Percentiles rank a stretch among this genome's conserved stretches.
phyloP scores from a whole-genome alignment of 352 stramenopile species.

The Pythium dissotocum region DNA sequence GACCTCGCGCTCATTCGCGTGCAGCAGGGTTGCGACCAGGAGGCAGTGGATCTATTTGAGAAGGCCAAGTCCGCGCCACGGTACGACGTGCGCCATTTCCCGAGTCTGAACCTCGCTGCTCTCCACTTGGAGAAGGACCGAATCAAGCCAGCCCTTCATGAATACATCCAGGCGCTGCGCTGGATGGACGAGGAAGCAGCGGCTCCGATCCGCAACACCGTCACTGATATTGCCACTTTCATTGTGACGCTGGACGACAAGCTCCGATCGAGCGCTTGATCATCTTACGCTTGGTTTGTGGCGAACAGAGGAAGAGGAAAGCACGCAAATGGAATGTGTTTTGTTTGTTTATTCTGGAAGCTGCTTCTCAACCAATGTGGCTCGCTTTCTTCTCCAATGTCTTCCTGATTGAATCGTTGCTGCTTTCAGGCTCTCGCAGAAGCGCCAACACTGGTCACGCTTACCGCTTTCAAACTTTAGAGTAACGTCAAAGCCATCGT shows the following conservation, averaged over 20 bases:
- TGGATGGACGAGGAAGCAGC: constrained; percentile 66
- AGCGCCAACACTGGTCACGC: constrained; percentile 66
- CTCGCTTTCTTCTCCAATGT: constrained; percentile 60
- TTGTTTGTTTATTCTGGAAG: neutral
- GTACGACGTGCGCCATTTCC: constrained; percentile 72
- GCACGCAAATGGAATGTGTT: neutral
- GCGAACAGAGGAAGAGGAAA: no score
- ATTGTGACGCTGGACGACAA: constrained; percentile 55
- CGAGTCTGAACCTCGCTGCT: constrained; percentile 62
- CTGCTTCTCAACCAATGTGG: constrained; percentile 2
- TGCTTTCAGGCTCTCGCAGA: constrained; percentile 56
- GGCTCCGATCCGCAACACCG: constrained; percentile 62
- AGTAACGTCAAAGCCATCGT: constrained; percentile 34
- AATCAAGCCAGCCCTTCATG: constrained; percentile 60
- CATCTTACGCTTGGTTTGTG: neutral
- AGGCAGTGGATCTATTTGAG: constrained; percentile 59
- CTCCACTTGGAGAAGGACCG: constrained; percentile 65
- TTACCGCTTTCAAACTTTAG: constrained; percentile 53
- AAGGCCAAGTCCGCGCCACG: constrained; percentile 59
- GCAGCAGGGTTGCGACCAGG: constrained; percentile 55
- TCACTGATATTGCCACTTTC: constrained; percentile 65
- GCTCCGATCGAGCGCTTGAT: constrained; percentile 18
- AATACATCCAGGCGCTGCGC: constrained; percentile 77
- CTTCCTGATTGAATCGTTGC: constrained; percentile 59
- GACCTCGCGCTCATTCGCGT: constrained; percentile 67